Evolutionary conservation across 257 asterid genomes (phyloP).

Genomic region (Nicotiana attenuata): DNA sequence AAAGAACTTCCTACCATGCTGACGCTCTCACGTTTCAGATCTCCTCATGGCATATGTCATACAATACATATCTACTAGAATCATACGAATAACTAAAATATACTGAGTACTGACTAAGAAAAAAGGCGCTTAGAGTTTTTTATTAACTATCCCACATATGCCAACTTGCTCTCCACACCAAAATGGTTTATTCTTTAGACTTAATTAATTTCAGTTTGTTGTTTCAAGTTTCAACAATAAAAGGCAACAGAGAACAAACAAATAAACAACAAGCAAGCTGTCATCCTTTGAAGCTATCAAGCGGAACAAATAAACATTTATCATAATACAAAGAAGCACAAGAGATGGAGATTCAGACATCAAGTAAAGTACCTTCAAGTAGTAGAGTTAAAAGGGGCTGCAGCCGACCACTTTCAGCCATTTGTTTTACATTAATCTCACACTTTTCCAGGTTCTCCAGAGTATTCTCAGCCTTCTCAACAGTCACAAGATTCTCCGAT

Average conservation of each 20-base stretch:
- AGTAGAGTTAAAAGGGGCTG: conserved; percentile 73
- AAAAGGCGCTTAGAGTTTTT: neutral
- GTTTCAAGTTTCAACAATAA: neutral
- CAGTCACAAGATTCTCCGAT: conserved; percentile 64
- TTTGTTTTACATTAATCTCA: conserved; percentile 89
- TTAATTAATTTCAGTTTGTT: neutral
- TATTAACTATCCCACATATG: neutral
- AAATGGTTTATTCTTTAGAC: neutral
- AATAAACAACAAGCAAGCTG: neutral
- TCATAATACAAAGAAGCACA: neutral
- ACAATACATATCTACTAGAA: neutral
- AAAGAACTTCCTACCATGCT: neutral
- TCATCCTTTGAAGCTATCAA: neutral
- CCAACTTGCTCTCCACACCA: neutral
- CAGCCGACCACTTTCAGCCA: conserved; percentile 86
- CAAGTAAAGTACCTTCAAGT: conserved; percentile 62
- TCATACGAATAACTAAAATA: neutral
- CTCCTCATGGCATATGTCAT: neutral
- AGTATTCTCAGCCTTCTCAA: conserved; percentile 77
- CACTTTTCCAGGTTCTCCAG: conserved; percentile 71
- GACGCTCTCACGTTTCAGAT: neutral
- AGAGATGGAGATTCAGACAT: neutral
- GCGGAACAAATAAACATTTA: conserved; percentile 3
- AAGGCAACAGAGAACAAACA: neutral
- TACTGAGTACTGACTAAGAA: neutral